phyloP scores from a whole-genome alignment of 2,329 filamentous ascomycete species.

The Cytospora chrysosperma region DNA sequence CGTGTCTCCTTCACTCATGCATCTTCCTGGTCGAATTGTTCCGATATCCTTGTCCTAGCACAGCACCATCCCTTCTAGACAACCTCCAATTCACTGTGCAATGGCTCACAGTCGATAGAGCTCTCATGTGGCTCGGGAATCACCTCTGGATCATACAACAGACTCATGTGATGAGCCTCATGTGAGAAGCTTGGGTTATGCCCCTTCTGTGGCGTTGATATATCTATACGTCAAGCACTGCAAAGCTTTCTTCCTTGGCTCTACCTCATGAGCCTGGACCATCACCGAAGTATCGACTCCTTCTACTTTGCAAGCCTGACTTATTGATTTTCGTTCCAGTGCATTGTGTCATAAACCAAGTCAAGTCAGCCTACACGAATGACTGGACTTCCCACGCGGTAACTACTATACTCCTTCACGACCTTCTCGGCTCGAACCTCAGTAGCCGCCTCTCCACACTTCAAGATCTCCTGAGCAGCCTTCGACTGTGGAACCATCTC shows the following conservation, averaged over 20 bases:
- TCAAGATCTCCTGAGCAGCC: background rate
- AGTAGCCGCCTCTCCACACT: background rate
- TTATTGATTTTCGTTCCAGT: background rate
- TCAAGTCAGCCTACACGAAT: background rate
- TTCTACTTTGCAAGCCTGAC: background rate
- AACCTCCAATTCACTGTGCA: background rate
- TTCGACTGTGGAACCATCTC: background rate
- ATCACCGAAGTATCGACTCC: background rate
- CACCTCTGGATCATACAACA: background rate
- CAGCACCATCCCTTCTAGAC: conserved; percentile 10
- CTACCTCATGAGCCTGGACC: background rate
- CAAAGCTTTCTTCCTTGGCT: background rate
- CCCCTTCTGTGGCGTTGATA: background rate
- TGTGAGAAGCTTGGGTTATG: background rate
- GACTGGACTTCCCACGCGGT: conserved; percentile 2
- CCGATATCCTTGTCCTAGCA: conserved; percentile 20
- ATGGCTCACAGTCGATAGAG: background rate
- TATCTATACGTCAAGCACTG: conserved; percentile 3
- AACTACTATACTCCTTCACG: background rate
- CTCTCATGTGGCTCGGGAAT: background rate
- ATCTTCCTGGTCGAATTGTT: conserved; percentile 15
- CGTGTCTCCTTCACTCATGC: conserved; percentile 11
- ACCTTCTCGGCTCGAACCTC: background rate
- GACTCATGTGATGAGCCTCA: background rate
- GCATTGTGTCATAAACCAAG: background rate